phyloP scores from a whole-genome alignment of 768 basidiomycete species.

The Naganishia kalamii region DNA sequence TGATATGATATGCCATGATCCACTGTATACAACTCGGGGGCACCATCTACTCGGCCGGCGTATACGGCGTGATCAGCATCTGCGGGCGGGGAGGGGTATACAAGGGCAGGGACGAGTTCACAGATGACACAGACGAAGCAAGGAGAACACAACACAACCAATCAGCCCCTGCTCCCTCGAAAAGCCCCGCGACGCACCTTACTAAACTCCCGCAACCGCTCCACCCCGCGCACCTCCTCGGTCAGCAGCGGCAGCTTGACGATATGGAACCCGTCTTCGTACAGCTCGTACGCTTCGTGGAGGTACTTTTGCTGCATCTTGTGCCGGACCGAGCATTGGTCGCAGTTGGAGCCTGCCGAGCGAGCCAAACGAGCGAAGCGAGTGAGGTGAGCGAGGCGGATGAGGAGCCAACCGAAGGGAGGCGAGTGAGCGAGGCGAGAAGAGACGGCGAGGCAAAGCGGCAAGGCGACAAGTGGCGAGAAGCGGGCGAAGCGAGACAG shows the following conservation, averaged over 20 bases:
- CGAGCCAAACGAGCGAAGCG: too few relatives aligned
- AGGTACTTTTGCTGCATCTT: conserved; percentile 99
- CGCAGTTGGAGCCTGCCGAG: conserved; percentile 75
- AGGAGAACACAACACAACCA: background rate
- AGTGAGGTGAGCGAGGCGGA: background rate
- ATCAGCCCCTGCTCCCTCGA: background rate
- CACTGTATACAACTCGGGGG: too few relatives aligned
- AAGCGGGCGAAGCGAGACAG: too few relatives aligned
- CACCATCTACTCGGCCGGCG: conserved; percentile 20
- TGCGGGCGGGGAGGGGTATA: too few relatives aligned
- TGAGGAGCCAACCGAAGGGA: background rate
- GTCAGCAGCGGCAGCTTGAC: conserved; percentile 85
- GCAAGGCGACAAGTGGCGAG: too few relatives aligned
- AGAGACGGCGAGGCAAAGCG: background rate
- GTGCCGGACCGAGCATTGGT: conserved; percentile 87
- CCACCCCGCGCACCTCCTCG: conserved; percentile 92
- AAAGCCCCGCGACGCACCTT: conserved; percentile 45
- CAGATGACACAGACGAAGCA: background rate
- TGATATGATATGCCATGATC: too few relatives aligned
- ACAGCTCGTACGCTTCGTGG: conserved; percentile 89
- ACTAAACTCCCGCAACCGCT: conserved; percentile 87
- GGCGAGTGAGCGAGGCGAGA: background rate
- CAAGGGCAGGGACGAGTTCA: background rate
- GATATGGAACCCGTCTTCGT: conserved; percentile 98
- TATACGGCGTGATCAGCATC: conserved; percentile 31